Evolutionary conservation across 2,329 filamentous ascomycete genomes (phyloP).

Genomic region (Trichoderma sp.): DNA sequence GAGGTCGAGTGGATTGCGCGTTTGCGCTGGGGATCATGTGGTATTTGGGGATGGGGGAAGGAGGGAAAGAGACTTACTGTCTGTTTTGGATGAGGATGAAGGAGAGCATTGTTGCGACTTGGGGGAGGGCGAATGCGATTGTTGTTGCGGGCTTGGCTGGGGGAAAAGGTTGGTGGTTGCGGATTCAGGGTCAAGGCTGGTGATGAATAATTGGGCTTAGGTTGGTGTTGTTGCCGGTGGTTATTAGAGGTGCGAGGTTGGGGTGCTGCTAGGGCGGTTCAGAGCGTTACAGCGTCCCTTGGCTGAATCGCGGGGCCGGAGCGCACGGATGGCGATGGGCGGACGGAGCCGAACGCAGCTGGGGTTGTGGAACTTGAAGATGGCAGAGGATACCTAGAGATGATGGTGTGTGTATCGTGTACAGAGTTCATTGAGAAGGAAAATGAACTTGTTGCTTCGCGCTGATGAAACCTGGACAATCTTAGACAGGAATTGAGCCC

Average conservation of each 20-base stretch:
- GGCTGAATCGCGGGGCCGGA: slow-evolving; percentile 28
- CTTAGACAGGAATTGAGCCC: too few relatives aligned
- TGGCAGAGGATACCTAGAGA: neutral
- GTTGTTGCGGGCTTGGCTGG: neutral
- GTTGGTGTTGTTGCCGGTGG: neutral
- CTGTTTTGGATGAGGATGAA: slow-evolving; percentile 90
- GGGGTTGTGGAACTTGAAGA: neutral
- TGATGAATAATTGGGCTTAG: too few relatives aligned
- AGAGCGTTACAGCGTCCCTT: neutral
- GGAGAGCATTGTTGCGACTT: slow-evolving; percentile 61
- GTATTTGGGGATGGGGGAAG: neutral
- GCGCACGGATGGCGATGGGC: slow-evolving; percentile 28
- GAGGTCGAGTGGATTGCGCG: neutral
- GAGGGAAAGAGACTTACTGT: slow-evolving; percentile 58
- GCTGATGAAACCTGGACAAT: too few relatives aligned
- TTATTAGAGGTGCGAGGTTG: neutral
- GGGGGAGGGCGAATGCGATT: neutral
- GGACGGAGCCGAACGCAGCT: slow-evolving; percentile 7
- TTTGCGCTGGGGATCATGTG: neutral
- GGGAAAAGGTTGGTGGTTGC: neutral
- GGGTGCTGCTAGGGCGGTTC: slow-evolving; percentile 1
- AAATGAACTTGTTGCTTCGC: too few relatives aligned
- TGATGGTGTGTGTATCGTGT: neutral
- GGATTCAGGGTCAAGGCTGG: too few relatives aligned
- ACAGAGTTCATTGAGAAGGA: too few relatives aligned